These are phyloP conservation scores for Termitomyces sp. DNA, from an alignment of 1,284 basidiomycete genomes.

Conservation along the genomic window DNA sequence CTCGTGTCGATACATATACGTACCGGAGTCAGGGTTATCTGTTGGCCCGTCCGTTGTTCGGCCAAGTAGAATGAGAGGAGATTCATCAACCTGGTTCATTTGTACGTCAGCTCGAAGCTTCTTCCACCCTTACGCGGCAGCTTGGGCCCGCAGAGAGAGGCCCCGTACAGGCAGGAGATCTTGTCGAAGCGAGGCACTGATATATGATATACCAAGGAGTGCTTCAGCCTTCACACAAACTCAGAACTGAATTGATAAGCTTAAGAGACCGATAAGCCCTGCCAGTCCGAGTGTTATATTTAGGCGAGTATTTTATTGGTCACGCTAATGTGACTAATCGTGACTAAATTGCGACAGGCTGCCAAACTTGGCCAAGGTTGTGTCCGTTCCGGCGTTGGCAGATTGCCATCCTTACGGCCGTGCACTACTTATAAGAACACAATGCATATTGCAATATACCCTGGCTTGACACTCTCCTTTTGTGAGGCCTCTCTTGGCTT, in stretches of 20 bases:
- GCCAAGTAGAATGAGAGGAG: background rate
- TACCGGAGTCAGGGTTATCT: background rate
- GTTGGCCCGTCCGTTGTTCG: background rate
- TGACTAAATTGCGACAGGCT: conserved; percentile 7
- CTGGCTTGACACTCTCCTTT: conserved; percentile 4
- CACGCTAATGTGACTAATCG: conserved; percentile 8
- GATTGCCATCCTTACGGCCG: conserved; percentile 7
- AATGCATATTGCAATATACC: background rate
- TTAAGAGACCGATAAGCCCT: conserved; percentile 1
- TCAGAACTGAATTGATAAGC: background rate
- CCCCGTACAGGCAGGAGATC: background rate
- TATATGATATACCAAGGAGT: conserved; percentile 5
- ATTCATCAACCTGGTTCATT: conserved; percentile 1
- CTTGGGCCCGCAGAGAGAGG: background rate
- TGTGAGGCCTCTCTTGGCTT: conserved; percentile 1
- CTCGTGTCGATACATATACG: background rate
- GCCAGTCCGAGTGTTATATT: too few species aligned
- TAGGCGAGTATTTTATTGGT: background rate
- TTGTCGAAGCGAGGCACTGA: conserved; percentile 10
- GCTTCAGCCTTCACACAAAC: background rate
- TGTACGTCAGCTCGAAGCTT: conserved; percentile 7
- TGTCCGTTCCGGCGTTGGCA: conserved; percentile 10
- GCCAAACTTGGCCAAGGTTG: conserved; percentile 2
- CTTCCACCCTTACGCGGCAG: background rate
- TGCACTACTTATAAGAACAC: conserved; percentile 13